Percentiles rank a stretch among this genome's conserved stretches.
These are phyloP conservation scores for Aspergillus ellipticus DNA, from an alignment of 495 filamentous ascomycete species.

Conservation along the genomic window DNA sequence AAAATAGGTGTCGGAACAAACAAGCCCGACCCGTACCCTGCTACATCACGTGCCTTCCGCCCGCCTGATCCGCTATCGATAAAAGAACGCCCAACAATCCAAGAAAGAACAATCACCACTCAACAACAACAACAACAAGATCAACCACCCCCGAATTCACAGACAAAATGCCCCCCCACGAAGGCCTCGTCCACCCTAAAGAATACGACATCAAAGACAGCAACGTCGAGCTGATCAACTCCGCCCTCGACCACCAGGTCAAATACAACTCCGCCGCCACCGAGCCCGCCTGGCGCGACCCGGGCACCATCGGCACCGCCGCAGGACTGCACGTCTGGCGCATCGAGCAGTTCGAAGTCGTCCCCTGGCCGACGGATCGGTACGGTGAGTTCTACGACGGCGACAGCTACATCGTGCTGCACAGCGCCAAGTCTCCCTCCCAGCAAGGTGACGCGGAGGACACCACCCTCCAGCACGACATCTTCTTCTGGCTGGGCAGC, in stretches of 20 bases:
- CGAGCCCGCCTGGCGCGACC: conserved; percentile 61
- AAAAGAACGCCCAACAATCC: too few relatives aligned
- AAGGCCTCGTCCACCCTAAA: conserved; percentile 53
- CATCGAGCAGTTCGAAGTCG: conserved; percentile 59
- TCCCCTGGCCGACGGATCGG: conserved; percentile 51
- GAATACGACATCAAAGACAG: conserved; percentile 60
- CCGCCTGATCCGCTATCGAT: too few relatives aligned
- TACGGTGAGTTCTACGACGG: conserved; percentile 58
- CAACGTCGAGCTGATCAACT: conserved; percentile 59
- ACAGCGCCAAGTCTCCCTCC: conserved; percentile 53
- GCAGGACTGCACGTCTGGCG: conserved; percentile 56
- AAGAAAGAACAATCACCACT: too few relatives aligned
- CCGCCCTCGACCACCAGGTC: conserved; percentile 57
- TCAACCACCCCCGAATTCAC: too few relatives aligned
- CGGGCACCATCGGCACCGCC: conserved; percentile 40
- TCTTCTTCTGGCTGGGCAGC: conserved; percentile 60
- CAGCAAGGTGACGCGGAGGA: too few relatives aligned
- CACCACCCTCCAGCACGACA: conserved; percentile 51
- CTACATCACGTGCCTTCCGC: too few relatives aligned
- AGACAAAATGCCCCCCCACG: conserved; percentile 54
- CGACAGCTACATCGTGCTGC: conserved; percentile 60
- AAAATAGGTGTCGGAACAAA: too few relatives aligned
- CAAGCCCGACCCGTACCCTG: too few relatives aligned
- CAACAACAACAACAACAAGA: too few relatives aligned
- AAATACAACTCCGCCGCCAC: conserved; percentile 58